These are phyloP conservation scores for Lactarius psammicola DNA, from an alignment of 768 basidiomycete species.

Conservation along the genomic window DNA sequence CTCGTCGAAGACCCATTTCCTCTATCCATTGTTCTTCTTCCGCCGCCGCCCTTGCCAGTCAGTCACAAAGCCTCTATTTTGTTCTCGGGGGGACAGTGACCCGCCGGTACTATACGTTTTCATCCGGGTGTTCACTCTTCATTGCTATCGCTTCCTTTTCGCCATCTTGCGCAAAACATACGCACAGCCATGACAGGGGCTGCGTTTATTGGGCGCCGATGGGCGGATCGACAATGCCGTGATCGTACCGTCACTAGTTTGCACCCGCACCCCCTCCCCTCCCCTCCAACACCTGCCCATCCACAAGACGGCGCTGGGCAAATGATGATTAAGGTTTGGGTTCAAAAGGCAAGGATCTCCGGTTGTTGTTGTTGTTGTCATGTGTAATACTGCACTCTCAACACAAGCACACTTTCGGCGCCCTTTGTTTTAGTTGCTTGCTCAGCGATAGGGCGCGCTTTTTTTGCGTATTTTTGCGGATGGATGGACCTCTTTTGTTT, in stretches of 20 bases:
- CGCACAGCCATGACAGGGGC: constrained; percentile 18
- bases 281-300: background rate
- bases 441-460: constrained; percentile 4
- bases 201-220: constrained; percentile 26
- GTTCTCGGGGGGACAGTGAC: background rate
- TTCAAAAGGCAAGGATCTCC: constrained; percentile 6
- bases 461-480: background rate
- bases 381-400: no score
- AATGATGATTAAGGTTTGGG: constrained; percentile 16
- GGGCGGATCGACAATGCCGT: constrained; percentile 27
- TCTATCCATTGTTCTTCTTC: constrained; percentile 1
- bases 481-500: constrained; percentile 1
- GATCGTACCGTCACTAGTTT: constrained; percentile 11
- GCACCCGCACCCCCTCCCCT: no score
- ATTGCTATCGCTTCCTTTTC: no score
- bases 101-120: background rate
- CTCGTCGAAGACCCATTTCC: constrained; percentile 13
- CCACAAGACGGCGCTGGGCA: background rate
- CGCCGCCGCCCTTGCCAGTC: background rate
- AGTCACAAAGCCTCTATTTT: background rate
- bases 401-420: background rate
- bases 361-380: background rate
- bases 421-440: background rate
- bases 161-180: background rate
- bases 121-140: background rate